These are phyloP conservation scores for Nitzschia sp. DNA, from an alignment of 108 stramenopile genomes.

Conservation along the genomic window DNA sequence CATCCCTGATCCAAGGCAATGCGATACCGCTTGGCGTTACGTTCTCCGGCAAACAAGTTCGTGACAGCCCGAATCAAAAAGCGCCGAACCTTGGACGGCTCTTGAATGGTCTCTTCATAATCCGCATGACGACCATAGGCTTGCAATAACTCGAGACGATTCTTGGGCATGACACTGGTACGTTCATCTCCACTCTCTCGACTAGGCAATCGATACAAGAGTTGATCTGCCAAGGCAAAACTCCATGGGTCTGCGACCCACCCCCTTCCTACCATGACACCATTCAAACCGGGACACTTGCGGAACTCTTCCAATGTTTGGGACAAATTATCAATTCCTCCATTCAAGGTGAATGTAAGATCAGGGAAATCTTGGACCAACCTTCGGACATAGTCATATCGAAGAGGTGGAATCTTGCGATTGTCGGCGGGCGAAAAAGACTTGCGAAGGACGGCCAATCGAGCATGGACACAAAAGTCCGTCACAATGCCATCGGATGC, in stretches of 20 bases:
- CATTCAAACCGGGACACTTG: constrained; percentile 51
- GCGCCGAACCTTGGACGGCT: constrained; percentile 67
- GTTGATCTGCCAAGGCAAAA: constrained; percentile 76
- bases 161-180: constrained; percentile 16
- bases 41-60: constrained; percentile 80
- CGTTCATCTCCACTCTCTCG: too few relatives aligned
- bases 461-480: constrained; percentile 95
- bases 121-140: constrained; percentile 78
- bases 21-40: constrained; percentile 77
- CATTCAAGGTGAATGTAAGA: constrained; percentile 83
- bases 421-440: constrained; percentile 94
- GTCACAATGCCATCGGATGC: constrained; percentile 77
- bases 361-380: constrained; percentile 80
- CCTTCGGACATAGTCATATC: constrained; percentile 74
- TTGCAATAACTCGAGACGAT: constrained; percentile 70
- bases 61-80: constrained; percentile 75
- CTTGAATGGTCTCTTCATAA: constrained; percentile 57
- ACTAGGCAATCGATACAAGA: constrained; percentile 45
- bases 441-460: constrained; percentile 90
- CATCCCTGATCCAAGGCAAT: constrained; percentile 80
- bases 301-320: constrained; percentile 68
- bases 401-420: constrained; percentile 93
- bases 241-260: constrained; percentile 83
- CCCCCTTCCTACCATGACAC: constrained; percentile 86
- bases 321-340: constrained; percentile 72